These are phyloP conservation scores for Beauveria sp. DNA, from an alignment of 2,329 filamentous ascomycete species.

Conservation along the genomic window DNA sequence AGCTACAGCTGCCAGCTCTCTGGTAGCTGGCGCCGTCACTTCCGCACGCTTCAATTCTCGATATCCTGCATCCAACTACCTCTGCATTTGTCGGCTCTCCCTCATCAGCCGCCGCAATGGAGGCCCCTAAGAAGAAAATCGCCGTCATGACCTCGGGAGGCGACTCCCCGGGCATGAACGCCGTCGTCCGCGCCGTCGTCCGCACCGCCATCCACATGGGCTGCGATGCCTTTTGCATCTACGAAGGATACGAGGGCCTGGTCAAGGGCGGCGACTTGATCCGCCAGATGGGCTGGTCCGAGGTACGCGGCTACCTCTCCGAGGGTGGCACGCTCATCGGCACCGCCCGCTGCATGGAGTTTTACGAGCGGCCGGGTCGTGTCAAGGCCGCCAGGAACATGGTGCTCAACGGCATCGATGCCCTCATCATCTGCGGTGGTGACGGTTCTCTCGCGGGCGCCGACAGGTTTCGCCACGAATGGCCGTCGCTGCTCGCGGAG, in stretches of 20 bases:
- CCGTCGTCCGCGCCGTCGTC: conserved; percentile 80
- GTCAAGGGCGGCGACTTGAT: conserved; percentile 87
- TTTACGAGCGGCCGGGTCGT: conserved; percentile 81
- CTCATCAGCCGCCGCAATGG: not conserved
- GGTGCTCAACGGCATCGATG: conserved; percentile 86
- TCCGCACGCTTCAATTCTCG: not conserved
- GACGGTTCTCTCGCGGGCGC: conserved; percentile 94
- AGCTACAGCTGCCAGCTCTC: not conserved
- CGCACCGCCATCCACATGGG: conserved; percentile 82
- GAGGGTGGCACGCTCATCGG: conserved; percentile 95
- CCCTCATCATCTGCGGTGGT: conserved; percentile 92
- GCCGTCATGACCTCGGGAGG: conserved; percentile 92
- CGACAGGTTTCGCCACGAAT: conserved; percentile 86
- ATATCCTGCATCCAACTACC: not conserved
- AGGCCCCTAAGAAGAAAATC: conserved; percentile 57
- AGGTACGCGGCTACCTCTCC: conserved; percentile 88
- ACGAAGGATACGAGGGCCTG: conserved; percentile 93
- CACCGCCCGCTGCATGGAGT: conserved; percentile 85
- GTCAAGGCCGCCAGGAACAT: conserved; percentile 88
- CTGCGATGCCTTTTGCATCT: conserved; percentile 73
- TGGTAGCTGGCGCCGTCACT: not conserved
- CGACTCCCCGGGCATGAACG: conserved; percentile 93
- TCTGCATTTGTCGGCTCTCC: not conserved
- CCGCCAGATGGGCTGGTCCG: conserved; percentile 80
- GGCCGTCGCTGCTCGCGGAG: conserved; percentile 81